phyloP scores from a whole-genome alignment of 2,329 filamentous ascomycete genomes.

The Colletotrichum sp. region DNA sequence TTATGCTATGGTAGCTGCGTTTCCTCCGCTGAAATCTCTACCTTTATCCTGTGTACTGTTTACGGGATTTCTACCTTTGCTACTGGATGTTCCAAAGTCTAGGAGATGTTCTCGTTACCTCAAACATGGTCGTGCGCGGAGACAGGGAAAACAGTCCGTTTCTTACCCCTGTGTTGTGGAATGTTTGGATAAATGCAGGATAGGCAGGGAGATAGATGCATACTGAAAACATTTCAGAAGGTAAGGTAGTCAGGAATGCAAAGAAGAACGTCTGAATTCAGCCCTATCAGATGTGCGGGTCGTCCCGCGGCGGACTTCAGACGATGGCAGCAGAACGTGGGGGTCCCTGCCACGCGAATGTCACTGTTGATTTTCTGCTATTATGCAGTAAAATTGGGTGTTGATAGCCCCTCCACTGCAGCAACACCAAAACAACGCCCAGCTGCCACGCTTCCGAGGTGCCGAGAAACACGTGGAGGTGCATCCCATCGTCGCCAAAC shows the following conservation, averaged over 20 bases:
- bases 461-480: slow-evolving; percentile 1
- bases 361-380: not conserved
- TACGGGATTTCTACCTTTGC: not conserved
- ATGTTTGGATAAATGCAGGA: not conserved
- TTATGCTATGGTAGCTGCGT: too few relatives aligned
- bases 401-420: not conserved
- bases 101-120: too few relatives aligned
- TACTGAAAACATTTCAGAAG: not conserved
- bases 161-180: rapidly evolving
- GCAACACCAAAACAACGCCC: not conserved
- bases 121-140: not conserved
- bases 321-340: not conserved
- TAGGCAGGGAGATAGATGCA: rapidly evolving
- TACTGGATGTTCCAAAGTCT: not conserved
- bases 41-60: not conserved
- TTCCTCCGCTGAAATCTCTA: too few relatives aligned
- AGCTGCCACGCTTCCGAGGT: not conserved
- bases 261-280: not conserved
- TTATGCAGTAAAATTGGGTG: not conserved
- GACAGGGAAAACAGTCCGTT: not conserved
- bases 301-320: slow-evolving; percentile 7
- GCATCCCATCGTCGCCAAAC: not conserved
- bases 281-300: slow-evolving; percentile 12
- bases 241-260: not conserved
- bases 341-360: not conserved